These are phyloP conservation scores for Boletellus sp. DNA, from an alignment of 1,284 basidiomycete species.

Conservation along the genomic window DNA sequence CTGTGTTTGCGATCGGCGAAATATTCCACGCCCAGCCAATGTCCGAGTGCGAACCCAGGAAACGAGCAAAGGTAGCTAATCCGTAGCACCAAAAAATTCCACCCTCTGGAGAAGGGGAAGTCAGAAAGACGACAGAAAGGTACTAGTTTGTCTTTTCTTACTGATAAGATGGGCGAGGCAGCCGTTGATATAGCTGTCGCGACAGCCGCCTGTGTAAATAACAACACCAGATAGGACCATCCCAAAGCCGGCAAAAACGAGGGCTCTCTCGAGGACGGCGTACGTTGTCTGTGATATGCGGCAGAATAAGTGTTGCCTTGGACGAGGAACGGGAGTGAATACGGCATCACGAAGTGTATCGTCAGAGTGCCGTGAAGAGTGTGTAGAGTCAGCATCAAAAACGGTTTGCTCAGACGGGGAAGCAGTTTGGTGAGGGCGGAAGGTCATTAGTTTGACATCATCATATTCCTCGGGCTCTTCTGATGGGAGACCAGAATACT, in stretches of 20 bases:
- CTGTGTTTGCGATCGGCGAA: conserved; percentile 45
- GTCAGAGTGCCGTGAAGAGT: conserved; percentile 50
- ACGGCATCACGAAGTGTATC: conserved; percentile 56
- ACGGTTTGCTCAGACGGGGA: conserved; percentile 53
- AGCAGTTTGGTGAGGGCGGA: conserved; percentile 32
- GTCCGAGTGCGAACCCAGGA: conserved; percentile 86
- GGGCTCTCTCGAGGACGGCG: conserved; percentile 53
- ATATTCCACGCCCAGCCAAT: conserved; percentile 96
- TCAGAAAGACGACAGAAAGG: conserved; percentile 4
- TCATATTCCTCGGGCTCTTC: conserved; percentile 56
- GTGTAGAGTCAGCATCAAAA: conserved; percentile 45
- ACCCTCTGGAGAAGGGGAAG: conserved; percentile 54
- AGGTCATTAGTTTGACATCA: conserved; percentile 26
- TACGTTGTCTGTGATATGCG: conserved; percentile 46
- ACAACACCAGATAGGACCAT: conserved; percentile 68
- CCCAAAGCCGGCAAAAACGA: conserved; percentile 69
- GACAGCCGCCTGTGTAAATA: conserved; percentile 81
- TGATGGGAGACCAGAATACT: conserved; percentile 53
- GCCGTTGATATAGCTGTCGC: conserved; percentile 70
- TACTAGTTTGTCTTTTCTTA: conserved; percentile 28
- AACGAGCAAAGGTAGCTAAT: conserved; percentile 84
- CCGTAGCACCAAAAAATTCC: conserved; percentile 92
- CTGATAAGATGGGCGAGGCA: conserved; percentile 95
- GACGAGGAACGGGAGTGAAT: conserved; percentile 12
- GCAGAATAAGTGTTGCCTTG: conserved; percentile 32